Evolutionary conservation across 352 stramenopile species (phyloP).

Genomic region (Phytophthora litchii): DNA sequence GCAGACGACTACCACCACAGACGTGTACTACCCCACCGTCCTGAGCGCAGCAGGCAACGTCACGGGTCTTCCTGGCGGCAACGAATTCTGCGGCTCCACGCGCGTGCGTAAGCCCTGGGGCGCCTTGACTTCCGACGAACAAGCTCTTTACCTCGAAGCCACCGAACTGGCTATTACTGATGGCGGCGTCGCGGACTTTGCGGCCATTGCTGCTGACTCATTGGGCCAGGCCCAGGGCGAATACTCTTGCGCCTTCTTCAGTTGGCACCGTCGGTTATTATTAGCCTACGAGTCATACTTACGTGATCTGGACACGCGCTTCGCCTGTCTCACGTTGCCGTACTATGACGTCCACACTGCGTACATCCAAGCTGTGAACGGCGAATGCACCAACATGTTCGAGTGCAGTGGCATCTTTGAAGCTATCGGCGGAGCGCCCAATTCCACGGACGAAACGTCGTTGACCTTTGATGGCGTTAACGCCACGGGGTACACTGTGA

Average conservation of each 20-base stretch:
- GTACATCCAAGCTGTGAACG: slow-evolving; percentile 52
- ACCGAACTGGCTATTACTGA: slow-evolving; percentile 43
- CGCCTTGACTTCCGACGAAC: slow-evolving; percentile 42
- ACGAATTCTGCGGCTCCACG: slow-evolving; percentile 40
- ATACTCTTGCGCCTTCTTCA: slow-evolving; percentile 66
- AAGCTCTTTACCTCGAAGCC: slow-evolving; percentile 66
- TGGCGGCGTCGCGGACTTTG: slow-evolving; percentile 55
- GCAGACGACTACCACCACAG: slow-evolving; percentile 32
- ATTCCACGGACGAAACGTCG: slow-evolving; percentile 12
- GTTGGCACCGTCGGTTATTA: slow-evolving; percentile 69
- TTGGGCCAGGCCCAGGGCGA: slow-evolving; percentile 54
- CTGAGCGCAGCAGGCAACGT: slow-evolving; percentile 46
- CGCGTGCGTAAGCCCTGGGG: slow-evolving; percentile 68
- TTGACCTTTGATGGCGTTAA: slow-evolving; percentile 38
- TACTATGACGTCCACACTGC: slow-evolving; percentile 82
- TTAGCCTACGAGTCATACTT: slow-evolving; percentile 72
- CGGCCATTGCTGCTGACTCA: slow-evolving; percentile 53
- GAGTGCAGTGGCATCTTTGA: slow-evolving; percentile 69
- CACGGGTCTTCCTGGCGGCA: slow-evolving; percentile 58
- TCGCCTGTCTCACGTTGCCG: slow-evolving; percentile 71
- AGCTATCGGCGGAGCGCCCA: slow-evolving; percentile 45
- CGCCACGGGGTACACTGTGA: slow-evolving; percentile 39
- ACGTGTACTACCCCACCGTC: slow-evolving; percentile 40
- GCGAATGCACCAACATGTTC: slow-evolving; percentile 61
- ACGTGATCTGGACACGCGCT: slow-evolving; percentile 58